Evolutionary conservation across 2,329 filamentous ascomycete species (phyloP).

Genomic region (Penicillium sumatraense): DNA sequence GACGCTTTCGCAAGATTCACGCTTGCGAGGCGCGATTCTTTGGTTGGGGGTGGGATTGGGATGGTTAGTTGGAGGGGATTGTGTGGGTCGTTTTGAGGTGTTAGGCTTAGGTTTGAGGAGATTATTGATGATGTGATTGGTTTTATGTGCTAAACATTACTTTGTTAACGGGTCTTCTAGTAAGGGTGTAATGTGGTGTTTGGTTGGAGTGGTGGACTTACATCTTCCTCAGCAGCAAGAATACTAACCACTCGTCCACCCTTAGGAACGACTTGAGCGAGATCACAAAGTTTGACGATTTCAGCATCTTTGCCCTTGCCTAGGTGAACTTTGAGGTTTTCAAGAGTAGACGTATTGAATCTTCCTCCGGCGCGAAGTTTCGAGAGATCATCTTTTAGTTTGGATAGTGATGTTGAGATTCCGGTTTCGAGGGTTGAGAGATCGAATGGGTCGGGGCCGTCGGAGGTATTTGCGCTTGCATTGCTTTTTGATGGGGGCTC

Average conservation of each 20-base stretch:
- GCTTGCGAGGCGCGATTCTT: constrained; percentile 50
- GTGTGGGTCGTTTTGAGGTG: constrained; percentile 47
- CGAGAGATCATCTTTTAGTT: constrained; percentile 64
- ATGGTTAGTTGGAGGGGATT: constrained; percentile 52
- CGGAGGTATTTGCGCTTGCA: constrained; percentile 22
- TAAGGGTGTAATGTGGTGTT: too few species aligned
- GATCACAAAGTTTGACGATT: constrained; percentile 60
- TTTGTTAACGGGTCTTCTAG: neutral
- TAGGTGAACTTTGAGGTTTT: constrained; percentile 64
- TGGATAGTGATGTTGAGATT: constrained; percentile 59
- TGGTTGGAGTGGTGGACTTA: constrained; percentile 48
- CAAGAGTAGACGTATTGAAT: constrained; percentile 66
- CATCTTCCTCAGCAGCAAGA: constrained; percentile 67
- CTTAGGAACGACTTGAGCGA: constrained; percentile 70
- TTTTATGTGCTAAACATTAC: constrained; percentile 46
- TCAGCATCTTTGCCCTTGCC: constrained; percentile 57
- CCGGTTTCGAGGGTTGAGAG: constrained; percentile 61
- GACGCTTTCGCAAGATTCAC: constrained; percentile 46
- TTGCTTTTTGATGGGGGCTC: constrained; percentile 35
- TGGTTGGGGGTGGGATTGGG: constrained; percentile 51
- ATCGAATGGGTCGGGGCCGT: constrained; percentile 61
- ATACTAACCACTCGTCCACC: constrained; percentile 64
- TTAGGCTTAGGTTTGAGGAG: constrained; percentile 48
- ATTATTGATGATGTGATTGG: constrained; percentile 49
- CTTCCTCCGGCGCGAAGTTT: constrained; percentile 66